These are phyloP conservation scores for Colletotrichum australisinense DNA, from an alignment of 2,329 filamentous ascomycete genomes.

Conservation along the genomic window DNA sequence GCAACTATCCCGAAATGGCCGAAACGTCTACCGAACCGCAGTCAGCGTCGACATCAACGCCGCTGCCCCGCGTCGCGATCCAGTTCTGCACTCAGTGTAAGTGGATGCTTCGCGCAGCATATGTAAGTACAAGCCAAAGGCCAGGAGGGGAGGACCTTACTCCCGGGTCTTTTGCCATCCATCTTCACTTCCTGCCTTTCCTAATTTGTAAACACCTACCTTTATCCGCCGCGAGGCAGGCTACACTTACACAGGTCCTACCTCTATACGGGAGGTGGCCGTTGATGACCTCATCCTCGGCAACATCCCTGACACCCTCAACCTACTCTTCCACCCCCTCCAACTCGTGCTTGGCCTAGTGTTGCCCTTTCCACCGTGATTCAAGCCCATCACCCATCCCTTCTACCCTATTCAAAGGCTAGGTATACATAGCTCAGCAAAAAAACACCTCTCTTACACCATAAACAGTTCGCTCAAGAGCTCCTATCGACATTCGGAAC, in stretches of 20 bases:
- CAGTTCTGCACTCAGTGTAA: conserved; percentile 94
- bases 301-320: neutral
- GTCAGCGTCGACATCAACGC: neutral
- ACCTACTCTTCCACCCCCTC: neutral
- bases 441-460: conserved; percentile 9
- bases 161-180: neutral
- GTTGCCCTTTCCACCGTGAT: neutral
- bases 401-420: neutral
- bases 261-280: neutral
- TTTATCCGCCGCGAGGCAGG: neutral
- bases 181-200: neutral
- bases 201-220: neutral
- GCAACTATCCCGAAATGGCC: conserved; percentile 8
- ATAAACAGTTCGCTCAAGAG: conserved; percentile 91
- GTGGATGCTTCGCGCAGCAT: conserved; percentile 89
- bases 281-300: conserved; percentile 20
- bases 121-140: conserved; percentile 65
- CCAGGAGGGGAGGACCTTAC: neutral
- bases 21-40: neutral
- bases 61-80: conserved; percentile 83
- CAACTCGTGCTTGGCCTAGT: neutral
- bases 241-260: neutral
- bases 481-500: conserved; percentile 92
- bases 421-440: neutral
- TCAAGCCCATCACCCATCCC: neutral